A percentile compares a stretch with the other conserved stretches of the same genome.
Conservation (phyloP, 805 yeast species). For the Cyberlindnera euphorbiiphila region DNA sequence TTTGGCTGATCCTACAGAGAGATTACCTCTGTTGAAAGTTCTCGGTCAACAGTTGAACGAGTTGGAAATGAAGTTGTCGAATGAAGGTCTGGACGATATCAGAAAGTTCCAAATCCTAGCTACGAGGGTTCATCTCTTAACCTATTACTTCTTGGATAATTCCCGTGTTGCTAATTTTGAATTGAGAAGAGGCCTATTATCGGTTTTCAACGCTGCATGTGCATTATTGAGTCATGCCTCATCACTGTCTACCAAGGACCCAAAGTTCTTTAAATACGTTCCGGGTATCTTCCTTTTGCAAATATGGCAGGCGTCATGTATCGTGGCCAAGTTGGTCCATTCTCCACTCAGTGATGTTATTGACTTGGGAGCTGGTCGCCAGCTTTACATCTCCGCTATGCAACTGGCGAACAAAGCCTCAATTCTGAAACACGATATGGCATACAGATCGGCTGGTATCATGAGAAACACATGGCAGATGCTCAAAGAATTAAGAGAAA, state of each 20-base stretch:
- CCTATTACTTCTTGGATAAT: conserved; percentile 76
- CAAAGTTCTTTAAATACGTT: conserved; percentile 64
- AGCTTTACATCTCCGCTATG: conserved; percentile 63
- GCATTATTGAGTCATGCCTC: conserved; percentile 66
- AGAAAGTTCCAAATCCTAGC: conserved; percentile 66
- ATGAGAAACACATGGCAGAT: conserved; percentile 94
- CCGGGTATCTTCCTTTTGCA: conserved; percentile 81
- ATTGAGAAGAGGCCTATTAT: conserved; percentile 66
- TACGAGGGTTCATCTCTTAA: conserved; percentile 75
- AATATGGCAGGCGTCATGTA: conserved; percentile 90
- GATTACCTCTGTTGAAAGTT: conserved; percentile 69
- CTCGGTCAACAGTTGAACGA: conserved; percentile 72
- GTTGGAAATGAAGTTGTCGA: conserved; percentile 55
- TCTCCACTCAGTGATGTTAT: conserved; percentile 65
- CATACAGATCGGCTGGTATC: conserved; percentile 88
- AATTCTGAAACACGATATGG: conserved; percentile 85
- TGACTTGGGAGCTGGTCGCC: conserved; percentile 69
- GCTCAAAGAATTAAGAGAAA: conserved; percentile 63
- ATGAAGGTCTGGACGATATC: conserved; percentile 56
- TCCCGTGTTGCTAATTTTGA: conserved; percentile 43
- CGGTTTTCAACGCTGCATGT: conserved; percentile 76
- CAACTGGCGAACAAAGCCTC: conserved; percentile 73
- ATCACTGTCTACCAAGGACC: conserved; percentile 53
- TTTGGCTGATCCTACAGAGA: conserved; percentile 61
- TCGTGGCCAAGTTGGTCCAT: conserved; percentile 73